Conservation (phyloP, 768 basidiomycete genomes). For the Termitomyces sp. region DNA sequence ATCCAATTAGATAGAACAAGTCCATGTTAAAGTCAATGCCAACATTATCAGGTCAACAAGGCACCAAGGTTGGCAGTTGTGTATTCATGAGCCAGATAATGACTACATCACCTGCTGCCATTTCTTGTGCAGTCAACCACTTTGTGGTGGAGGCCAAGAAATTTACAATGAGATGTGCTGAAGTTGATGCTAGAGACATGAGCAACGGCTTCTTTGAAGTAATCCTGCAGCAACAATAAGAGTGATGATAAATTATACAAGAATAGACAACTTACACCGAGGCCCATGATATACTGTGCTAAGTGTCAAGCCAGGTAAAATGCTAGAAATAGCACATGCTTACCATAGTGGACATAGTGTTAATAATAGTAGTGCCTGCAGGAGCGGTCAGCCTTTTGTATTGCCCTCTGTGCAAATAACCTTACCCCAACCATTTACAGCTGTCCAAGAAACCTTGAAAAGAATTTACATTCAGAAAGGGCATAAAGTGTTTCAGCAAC, state of each 20-base stretch:
- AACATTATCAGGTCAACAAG: too few species aligned
- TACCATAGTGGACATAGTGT: constrained; percentile 48
- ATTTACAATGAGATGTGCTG: constrained; percentile 14
- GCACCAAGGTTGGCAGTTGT: too few species aligned
- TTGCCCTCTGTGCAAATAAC: constrained; percentile 15
- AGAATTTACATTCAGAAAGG: background rate
- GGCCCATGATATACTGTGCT: constrained; percentile 41
- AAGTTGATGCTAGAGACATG: constrained; percentile 46
- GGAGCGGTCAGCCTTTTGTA: constrained; percentile 1
- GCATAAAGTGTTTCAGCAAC: constrained; percentile 14
- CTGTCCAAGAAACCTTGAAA: constrained; percentile 14
- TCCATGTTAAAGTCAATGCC: too few species aligned
- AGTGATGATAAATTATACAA: background rate
- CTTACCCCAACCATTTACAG: constrained; percentile 25
- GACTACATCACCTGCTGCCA: too few species aligned
- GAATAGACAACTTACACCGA: constrained; percentile 23
- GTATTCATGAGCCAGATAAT: too few species aligned
- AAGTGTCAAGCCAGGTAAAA: background rate
- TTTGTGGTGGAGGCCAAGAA: too few species aligned
- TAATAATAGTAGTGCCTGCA: constrained; percentile 49
- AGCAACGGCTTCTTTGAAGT: constrained; percentile 40
- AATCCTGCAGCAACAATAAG: constrained; percentile 20
- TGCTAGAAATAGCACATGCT: constrained; percentile 3
- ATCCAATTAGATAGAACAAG: too few species aligned
- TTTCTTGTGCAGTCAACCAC: too few species aligned